Evolutionary conservation across 129 eudicot species (phyloP).

Genomic region (Ambrosia artemisiifolia): DNA sequence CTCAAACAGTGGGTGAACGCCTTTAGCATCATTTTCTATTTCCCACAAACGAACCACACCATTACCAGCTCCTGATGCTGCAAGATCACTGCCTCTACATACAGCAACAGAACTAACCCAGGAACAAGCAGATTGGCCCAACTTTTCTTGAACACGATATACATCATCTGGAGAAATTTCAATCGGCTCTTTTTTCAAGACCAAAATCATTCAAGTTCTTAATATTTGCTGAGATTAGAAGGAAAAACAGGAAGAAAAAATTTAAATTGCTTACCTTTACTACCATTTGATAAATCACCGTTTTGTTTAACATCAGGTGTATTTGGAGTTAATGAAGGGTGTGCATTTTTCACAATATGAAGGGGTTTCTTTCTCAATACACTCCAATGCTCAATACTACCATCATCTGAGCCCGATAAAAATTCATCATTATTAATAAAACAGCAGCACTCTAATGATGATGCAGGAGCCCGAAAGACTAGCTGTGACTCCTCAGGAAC

Average conservation of each 20-base stretch:
- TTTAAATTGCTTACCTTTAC: slow-evolving; percentile 38
- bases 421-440: slow-evolving; percentile 82
- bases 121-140: slow-evolving; percentile 49
- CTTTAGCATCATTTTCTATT: slow-evolving; percentile 67
- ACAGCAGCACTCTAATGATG: slow-evolving; percentile 88
- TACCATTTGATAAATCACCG: slow-evolving; percentile 53
- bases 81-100: slow-evolving; percentile 89
- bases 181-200: neutral
- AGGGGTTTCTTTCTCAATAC: slow-evolving; percentile 74
- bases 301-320: slow-evolving; percentile 28
- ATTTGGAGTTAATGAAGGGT: slow-evolving; percentile 34
- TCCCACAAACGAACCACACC: slow-evolving; percentile 81
- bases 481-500: slow-evolving; percentile 90
- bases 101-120: slow-evolving; percentile 91
- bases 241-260: neutral
- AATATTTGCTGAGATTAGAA: neutral
- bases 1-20: slow-evolving; percentile 74
- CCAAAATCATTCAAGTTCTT: neutral
- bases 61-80: slow-evolving; percentile 98
- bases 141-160: slow-evolving; percentile 17
- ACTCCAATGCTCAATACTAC: slow-evolving; percentile 89
- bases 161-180: slow-evolving; percentile 29
- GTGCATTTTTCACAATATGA: slow-evolving; percentile 84
- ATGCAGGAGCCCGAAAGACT: slow-evolving; percentile 75
- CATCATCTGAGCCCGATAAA: slow-evolving; percentile 97